Percentiles rank a stretch among this genome's conserved stretches.
phyloP scores from a whole-genome alignment of 441 rosid species.

The Cnidoscolus chayamansa region DNA sequence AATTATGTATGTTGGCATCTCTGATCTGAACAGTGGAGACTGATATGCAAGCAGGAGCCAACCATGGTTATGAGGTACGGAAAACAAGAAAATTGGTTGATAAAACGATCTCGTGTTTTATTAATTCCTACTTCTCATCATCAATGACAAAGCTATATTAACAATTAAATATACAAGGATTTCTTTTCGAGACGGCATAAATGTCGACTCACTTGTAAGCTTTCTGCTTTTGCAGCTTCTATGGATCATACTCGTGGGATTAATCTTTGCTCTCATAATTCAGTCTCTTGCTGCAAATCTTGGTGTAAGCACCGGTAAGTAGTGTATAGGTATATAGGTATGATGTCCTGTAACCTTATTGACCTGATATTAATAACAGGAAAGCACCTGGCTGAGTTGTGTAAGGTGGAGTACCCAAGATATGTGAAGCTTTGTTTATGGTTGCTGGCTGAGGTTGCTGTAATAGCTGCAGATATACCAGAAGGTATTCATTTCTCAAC shows the following conservation, averaged over 20 bases:
- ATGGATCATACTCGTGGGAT: conserved; percentile 54
- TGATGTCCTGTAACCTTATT: no score
- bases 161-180: no score
- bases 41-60: conserved; percentile 70
- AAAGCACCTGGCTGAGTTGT: conserved; percentile 55
- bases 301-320: conserved; percentile 59
- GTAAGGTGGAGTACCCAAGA: conserved; percentile 57
- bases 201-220: background rate
- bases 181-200: no score
- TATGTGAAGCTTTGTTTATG: conserved; percentile 49
- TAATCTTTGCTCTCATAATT: conserved; percentile 57
- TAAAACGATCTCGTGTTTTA: no score
- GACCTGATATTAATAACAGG: conserved; percentile 26
- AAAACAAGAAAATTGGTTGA: no score
- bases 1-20: background rate
- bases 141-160: no score
- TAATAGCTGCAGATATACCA: conserved; percentile 68
- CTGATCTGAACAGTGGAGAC: conserved; percentile 48
- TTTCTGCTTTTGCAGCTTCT: conserved; percentile 36
- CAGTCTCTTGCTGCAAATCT: conserved; percentile 68
- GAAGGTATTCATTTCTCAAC: conserved; percentile 37
- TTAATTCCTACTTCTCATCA: no score
- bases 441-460: conserved; percentile 58
- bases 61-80: conserved; percentile 46
- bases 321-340: no score